Base-by-base conservation (phyloP, 2,329 filamentous ascomycete genomes). In the Aspergillus puulaauensis region DNA sequence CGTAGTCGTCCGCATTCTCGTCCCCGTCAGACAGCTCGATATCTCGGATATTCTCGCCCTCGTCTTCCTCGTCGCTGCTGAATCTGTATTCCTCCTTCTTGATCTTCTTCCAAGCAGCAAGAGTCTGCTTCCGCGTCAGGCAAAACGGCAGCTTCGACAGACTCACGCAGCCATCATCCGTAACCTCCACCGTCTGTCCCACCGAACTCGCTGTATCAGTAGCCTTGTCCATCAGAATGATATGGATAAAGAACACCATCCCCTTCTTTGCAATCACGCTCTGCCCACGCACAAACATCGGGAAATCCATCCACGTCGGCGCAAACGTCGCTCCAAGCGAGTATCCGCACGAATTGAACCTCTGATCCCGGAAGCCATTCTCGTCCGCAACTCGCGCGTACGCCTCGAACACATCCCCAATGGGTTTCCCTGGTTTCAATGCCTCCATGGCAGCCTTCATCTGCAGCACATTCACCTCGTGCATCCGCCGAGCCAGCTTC, bases 231-330 rank as follows among this genome's bases (percentile, higher is more conserved):
- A 73, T 72, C 23, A 73, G 61, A 52, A 73, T 73, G 37, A 73
- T 73, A 57, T 73, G 70, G 35, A 73, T 71, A 52, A 73, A 73
- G 56, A 70, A 73, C 4, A 73, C 66, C 70, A 73, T 73, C 5
- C 68, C 67, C 21, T 53, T 44, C 61, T 68, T 56, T 9, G 63
- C 67, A 19, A 63, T 51, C 2, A 64, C 61, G 12, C 60, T 49
- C 49, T 64, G 61, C 7, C 61, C 58, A 3, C 61, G 58, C 31
- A 64, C 61, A 51, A 64, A 64, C 61, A 64, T 64, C 4, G 61
- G 62, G 15, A 63, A 64, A 23, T 64, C 62, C 61, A 64, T 64
- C 62, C 61, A 64, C 2, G 61, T 64, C 35, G 62, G 62, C 8
- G 67, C 58, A 48, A 71, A 71, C 3, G 68, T 71, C 5, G 68